Evolutionary conservation across 805 yeast species (phyloP), one percentile per base, ranked within the genome.

Genomic region (Brettanomyces custersianus): DNA sequence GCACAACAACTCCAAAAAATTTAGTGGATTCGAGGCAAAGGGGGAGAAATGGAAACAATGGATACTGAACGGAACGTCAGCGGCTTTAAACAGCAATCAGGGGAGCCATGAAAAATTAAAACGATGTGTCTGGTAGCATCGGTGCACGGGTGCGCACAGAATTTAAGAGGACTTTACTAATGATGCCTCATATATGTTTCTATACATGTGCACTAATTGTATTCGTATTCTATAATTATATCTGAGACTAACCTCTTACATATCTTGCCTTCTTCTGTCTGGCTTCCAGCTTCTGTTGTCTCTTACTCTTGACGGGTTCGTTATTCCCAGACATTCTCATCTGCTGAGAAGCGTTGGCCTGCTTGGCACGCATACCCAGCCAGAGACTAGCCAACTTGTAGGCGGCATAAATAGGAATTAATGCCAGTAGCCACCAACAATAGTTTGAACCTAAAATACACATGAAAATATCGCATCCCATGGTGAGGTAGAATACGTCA

Each of bases 401-500:
- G 5, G 48, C 51, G 3, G 74, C 74, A 53, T 54, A 77, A 0
- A 57, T 66, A 1, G 85, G 85, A 29, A 77, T 63, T 33, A 60
- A 51, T n/a, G 60, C 39, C 44, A 65, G 68, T 25, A 77, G 39
- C 46, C 63, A 64, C 86, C 86, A 83, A 7, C 73, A 74, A 48
- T 67, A 66, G 51, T 72, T 72, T 29, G 70, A 52, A 5, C 87
- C 87, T 25, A 71, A 47, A 0, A 72, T 17, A 5, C 72, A 46
- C 62, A 75, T 70, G 35, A 78, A 55, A 1, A 78, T 37, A 43
- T 76, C 75, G 43, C 74, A 62, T 16, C 70, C 46, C 68, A 79
- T 67, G 3, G 87, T 79, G 31, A 81, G 54, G 49, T 81, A 81
- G 40, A 82, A 60, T 10, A 80, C 54, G 49, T 82, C 92, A 50